phyloP scores from a whole-genome alignment of 2,329 filamentous ascomycete species.

The Dactylellina leptospora region DNA sequence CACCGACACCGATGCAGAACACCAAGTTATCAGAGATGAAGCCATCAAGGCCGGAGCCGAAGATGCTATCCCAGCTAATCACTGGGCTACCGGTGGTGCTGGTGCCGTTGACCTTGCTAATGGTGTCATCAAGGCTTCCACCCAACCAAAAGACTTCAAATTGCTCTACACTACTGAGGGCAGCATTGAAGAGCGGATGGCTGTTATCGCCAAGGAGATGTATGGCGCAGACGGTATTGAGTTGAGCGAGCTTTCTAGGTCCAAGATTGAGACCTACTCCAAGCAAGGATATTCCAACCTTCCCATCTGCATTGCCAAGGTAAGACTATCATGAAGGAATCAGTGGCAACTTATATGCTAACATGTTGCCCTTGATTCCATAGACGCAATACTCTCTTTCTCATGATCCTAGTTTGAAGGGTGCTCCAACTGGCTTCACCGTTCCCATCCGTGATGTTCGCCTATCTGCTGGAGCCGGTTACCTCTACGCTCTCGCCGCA shows the following conservation, averaged over 20 bases:
- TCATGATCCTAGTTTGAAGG: constrained; percentile 92
- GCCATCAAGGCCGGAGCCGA: constrained; percentile 90
- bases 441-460: constrained; percentile 93
- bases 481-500: constrained; percentile 91
- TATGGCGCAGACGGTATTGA: constrained; percentile 90
- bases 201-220: constrained; percentile 89
- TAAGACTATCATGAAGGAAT: constrained; percentile 1
- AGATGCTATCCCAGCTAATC: constrained; percentile 91
- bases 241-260: constrained; percentile 91
- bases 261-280: constrained; percentile 95
- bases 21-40: constrained; percentile 87
- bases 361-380: not conserved
- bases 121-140: constrained; percentile 81
- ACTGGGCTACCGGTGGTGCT: constrained; percentile 94
- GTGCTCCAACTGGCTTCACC: constrained; percentile 91
- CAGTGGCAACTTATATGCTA: not conserved
- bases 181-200: constrained; percentile 85
- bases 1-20: constrained; percentile 91
- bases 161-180: constrained; percentile 84
- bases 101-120: constrained; percentile 89
- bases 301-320: constrained; percentile 92
- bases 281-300: constrained; percentile 89
- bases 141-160: constrained; percentile 86
- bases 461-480: constrained; percentile 92
- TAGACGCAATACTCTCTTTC: constrained; percentile 93